Base-by-base conservation (phyloP, 257 asterid species). In the Solanum bulbocastanum region DNA sequence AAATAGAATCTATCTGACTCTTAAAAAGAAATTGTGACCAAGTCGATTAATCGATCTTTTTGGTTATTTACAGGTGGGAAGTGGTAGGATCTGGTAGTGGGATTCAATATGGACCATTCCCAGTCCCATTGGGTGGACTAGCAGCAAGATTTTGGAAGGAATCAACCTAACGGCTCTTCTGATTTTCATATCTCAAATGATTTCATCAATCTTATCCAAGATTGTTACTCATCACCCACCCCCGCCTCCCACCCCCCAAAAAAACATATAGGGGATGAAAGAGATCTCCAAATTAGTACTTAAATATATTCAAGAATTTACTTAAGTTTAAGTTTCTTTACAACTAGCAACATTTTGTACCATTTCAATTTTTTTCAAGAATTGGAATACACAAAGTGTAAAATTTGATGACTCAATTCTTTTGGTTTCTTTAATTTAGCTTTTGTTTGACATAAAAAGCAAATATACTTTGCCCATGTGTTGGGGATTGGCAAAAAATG, bases 121-220 rank as follows among this genome's bases (percentile, higher is more conserved):
- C 98, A 32, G 90, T 96, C 39, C 99, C 99, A 81, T 78, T 91
- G 88, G 91, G 93, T 91, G 99, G 99, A 58, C 96, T 95, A 49
- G 97, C 95, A 83, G 94, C 98, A 83, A 91, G 91, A 87, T 93
- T 94, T 88, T 93, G 92, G 94, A 93, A 89, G 88, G 90, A 90
- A 88, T 91, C 72, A 82, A 52, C 33, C 52, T 86, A 84, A 37
- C 30, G 44, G 81, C 40, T 40, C 10, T 66, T 27, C 65, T 37
- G 87, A 66, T 66, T 37, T 81, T 42, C 68, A 16, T 73, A 35
- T 82, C 62, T 86, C 60, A 22, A 72, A 52, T 87, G 87, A 89
- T 66, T 87, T 89, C 84, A 65, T 89, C 40, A 83, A 30, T 73
- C 81, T 81, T 79, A 87, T 75, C 86, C 88, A 60, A 84, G 83